Conservation (phyloP, 2,329 filamentous ascomycete species). For the Apiospora malaysiana region DNA sequence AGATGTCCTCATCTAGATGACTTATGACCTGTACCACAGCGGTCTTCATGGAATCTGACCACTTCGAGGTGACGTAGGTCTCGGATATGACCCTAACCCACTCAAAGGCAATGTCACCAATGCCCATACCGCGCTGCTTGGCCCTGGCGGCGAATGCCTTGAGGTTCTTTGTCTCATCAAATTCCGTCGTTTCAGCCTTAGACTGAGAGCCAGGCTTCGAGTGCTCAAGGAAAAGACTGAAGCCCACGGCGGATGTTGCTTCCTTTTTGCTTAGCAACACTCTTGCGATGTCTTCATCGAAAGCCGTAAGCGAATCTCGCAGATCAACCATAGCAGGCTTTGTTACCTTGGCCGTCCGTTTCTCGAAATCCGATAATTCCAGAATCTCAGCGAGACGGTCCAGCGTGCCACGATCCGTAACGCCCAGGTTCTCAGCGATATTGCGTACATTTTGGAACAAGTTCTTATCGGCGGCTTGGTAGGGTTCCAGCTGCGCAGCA, state of each 20-base stretch:
- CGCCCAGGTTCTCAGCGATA: slow-evolving; percentile 60
- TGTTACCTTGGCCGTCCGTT: slow-evolving; percentile 55
- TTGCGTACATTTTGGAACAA: slow-evolving; percentile 62
- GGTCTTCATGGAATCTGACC: slow-evolving; percentile 63
- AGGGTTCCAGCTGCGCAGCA: slow-evolving; percentile 61
- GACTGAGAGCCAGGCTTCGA: slow-evolving; percentile 62
- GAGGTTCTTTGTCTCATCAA: slow-evolving; percentile 60
- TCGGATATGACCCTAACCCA: slow-evolving; percentile 59
- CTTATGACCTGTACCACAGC: slow-evolving; percentile 63
- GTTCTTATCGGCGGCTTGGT: slow-evolving; percentile 61
- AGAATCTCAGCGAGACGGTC: slow-evolving; percentile 55
- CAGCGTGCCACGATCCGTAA: slow-evolving; percentile 55
- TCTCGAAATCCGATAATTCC: slow-evolving; percentile 57
- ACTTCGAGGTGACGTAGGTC: slow-evolving; percentile 60
- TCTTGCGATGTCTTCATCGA: slow-evolving; percentile 59
- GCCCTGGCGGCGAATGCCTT: slow-evolving; percentile 56
- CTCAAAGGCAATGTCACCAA: slow-evolving; percentile 63
- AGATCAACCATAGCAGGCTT: slow-evolving; percentile 56
- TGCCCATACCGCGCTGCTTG: slow-evolving; percentile 57
- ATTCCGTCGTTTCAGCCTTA: slow-evolving; percentile 50
- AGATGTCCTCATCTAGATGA: slow-evolving; percentile 58
- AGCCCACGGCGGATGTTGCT: slow-evolving; percentile 52
- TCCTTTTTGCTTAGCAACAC: slow-evolving; percentile 61
- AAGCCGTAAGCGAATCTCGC: slow-evolving; percentile 53
- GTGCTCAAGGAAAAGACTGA: slow-evolving; percentile 69